Evolutionary conservation across 495 filamentous ascomycete genomes (phyloP), one percentile per base, ranked within the genome.

Genomic region (Recurvomyces mirabilis): DNA sequence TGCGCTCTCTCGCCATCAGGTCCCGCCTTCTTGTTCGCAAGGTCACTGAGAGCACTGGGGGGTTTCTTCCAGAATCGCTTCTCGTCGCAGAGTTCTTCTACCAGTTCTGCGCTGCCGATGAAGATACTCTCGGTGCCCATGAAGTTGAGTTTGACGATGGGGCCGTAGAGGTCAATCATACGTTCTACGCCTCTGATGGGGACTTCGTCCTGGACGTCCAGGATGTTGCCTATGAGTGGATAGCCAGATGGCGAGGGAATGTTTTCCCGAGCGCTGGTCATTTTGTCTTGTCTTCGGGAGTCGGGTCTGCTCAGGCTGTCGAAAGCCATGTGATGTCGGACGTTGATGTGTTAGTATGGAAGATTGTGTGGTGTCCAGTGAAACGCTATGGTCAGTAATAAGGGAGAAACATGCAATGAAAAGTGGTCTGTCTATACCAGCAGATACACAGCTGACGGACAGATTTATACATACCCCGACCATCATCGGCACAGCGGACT

Each of bases 71-170:
- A 38, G 60, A 85, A 88, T 41, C 74, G 63, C 24, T 65, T 73
- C 57, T 82, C 83, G 54, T 87, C 69, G 57, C 74, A 85, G 15
- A 77, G 51, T 52, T 86, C 82, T 36, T 82, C 62, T 17, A 78
- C 59, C 12, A 85, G 56, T 9, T 69, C 75, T 35, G 73, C 71
- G 46, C 68, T 71, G 6, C 12, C 43, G 15, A 52, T 38, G 23
- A 41, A 14, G 17, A 52, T 38, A 17, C 13, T 9, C 19, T 48
- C 31, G 5, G 28, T 25, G 3, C 31, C 34, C 4, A 53, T 13
- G 9, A 56, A 13, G 9, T 31, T 31, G 10, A 57, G 17, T 38
- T 57, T 57, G 38, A 51, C 48, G 35, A 60, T 57, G 1, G 51
- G 48, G 17, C 57, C 57, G 34, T 57, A 57, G 21, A 47, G 31